Evolutionary conservation across 164 flowering plant species (phyloP).

Genomic region (Saururus chinensis): DNA sequence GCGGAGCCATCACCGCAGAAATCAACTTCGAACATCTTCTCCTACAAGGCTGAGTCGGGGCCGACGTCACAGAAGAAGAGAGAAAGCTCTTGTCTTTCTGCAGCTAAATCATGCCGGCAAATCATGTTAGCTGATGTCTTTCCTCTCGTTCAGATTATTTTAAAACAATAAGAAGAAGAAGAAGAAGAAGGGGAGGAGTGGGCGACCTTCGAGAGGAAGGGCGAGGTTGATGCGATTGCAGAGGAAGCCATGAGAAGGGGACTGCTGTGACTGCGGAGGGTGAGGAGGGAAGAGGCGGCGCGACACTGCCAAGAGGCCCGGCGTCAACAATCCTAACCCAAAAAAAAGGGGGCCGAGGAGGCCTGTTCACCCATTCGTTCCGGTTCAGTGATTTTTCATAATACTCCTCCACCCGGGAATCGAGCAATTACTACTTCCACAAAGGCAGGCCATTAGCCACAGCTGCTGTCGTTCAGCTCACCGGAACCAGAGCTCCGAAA

Average conservation of each 20-base stretch:
- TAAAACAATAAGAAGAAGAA: not conserved
- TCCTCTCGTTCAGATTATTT: not conserved
- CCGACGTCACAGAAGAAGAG: constrained; percentile 25
- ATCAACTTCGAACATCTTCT: constrained; percentile 34
- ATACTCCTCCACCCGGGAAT: too few species aligned
- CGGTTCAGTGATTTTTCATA: too few species aligned
- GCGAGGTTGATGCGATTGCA: not conserved
- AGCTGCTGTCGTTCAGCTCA: too few species aligned
- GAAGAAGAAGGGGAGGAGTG: not conserved
- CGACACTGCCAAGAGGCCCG: too few species aligned
- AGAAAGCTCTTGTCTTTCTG: constrained; percentile 33
- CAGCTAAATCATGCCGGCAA: not conserved
- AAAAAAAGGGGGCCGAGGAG: too few species aligned
- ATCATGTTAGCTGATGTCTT: not conserved
- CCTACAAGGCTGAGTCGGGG: constrained; percentile 18
- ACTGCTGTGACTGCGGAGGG: not conserved
- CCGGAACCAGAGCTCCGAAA: too few species aligned
- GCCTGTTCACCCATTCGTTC: too few species aligned
- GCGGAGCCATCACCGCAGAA: constrained; percentile 72
- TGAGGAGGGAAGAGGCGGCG: not conserved
- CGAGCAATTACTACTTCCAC: too few species aligned
- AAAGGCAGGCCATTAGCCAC: too few species aligned
- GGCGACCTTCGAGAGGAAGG: not conserved
- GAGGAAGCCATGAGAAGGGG: not conserved
- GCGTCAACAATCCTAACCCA: too few species aligned